Evolutionary conservation across 2,329 filamentous ascomycete species (phyloP).

Genomic region (Cladosporium sp.): DNA sequence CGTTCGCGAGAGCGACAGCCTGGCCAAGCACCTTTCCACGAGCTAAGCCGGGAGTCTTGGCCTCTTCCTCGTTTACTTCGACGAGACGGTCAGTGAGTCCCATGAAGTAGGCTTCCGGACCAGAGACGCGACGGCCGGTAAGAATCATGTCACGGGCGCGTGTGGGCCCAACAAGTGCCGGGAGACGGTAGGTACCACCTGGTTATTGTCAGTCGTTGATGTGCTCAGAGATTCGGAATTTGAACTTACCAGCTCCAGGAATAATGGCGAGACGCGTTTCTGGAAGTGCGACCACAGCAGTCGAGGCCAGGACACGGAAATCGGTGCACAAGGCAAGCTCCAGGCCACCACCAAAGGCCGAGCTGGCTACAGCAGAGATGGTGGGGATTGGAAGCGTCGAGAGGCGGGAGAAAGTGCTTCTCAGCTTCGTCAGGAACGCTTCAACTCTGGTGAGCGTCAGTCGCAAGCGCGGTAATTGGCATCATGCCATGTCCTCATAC

Average conservation of each 20-base stretch:
- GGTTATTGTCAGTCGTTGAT: not conserved
- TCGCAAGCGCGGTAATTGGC: not conserved
- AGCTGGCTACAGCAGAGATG: constrained; percentile 78
- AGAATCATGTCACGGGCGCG: constrained; percentile 87
- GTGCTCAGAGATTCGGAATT: not conserved
- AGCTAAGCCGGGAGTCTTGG: constrained; percentile 51
- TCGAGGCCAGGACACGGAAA: constrained; percentile 80
- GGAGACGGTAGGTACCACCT: constrained; percentile 85
- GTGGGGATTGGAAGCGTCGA: constrained; percentile 79
- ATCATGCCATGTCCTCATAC: constrained; percentile 43
- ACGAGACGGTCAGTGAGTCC: constrained; percentile 88
- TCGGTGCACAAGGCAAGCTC: constrained; percentile 88
- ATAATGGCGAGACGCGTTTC: constrained; percentile 93
- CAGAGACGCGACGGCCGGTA: constrained; percentile 80
- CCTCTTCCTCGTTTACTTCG: constrained; percentile 63
- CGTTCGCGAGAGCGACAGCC: constrained; percentile 71
- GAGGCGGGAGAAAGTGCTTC: constrained; percentile 69
- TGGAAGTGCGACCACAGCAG: constrained; percentile 74
- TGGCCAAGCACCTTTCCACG: constrained; percentile 67
- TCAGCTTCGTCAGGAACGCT: constrained; percentile 72
- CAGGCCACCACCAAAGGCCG: constrained; percentile 87
- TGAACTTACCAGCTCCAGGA: constrained; percentile 61
- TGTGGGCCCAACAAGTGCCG: constrained; percentile 70
- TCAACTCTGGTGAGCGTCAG: constrained; percentile 57
- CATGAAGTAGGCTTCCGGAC: constrained; percentile 82